These are phyloP conservation scores for Ziziphus jujuba DNA, from an alignment of 306 rosid genomes.

Conservation along the genomic window DNA sequence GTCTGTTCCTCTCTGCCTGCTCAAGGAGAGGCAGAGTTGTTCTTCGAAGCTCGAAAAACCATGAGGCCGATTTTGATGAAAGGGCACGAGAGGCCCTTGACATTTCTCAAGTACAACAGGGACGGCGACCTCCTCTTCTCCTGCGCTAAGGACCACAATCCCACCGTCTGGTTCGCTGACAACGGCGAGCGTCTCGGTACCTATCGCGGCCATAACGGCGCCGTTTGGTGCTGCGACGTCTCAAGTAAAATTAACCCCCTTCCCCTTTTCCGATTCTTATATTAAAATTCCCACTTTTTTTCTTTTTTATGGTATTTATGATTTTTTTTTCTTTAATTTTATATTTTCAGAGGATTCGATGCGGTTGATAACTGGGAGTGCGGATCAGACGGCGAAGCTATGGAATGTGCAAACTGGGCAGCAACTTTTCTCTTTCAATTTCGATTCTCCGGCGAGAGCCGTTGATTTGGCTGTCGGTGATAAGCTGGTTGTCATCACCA, in stretches of 20 bases:
- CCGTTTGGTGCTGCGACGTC: conserved; percentile 96
- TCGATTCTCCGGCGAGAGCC: conserved; percentile 71
- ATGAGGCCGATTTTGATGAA: conserved; percentile 99
- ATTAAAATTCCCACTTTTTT: no score
- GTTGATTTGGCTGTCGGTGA: conserved; percentile 74
- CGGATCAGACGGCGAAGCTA: conserved; percentile 73
- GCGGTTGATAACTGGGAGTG: conserved; percentile 75
- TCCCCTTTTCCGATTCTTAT: no score
- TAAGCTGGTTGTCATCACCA: conserved; percentile 59
- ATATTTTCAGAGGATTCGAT: conserved; percentile 54
- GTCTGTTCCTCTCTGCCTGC: no score
- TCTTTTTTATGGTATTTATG: not conserved
- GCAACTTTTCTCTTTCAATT: conserved; percentile 65
- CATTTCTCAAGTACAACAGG: conserved; percentile 79
- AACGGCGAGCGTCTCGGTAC: conserved; percentile 94
- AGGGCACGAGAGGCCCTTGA: conserved; percentile 95
- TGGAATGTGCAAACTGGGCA: conserved; percentile 85
- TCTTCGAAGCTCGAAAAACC: not conserved
- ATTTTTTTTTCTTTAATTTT: not conserved
- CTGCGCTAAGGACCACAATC: conserved; percentile 83
- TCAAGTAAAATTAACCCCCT: conserved; percentile 45
- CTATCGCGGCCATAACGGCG: conserved; percentile 88
- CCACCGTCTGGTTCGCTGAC: conserved; percentile 96
- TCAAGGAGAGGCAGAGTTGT: conserved; percentile 23
- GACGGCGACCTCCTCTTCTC: conserved; percentile 93